A percentile compares a stretch with the other conserved stretches of the same genome.
Evolutionary conservation across 2,329 filamentous ascomycete genomes (phyloP).

Genomic region (Claviceps digitariae): DNA sequence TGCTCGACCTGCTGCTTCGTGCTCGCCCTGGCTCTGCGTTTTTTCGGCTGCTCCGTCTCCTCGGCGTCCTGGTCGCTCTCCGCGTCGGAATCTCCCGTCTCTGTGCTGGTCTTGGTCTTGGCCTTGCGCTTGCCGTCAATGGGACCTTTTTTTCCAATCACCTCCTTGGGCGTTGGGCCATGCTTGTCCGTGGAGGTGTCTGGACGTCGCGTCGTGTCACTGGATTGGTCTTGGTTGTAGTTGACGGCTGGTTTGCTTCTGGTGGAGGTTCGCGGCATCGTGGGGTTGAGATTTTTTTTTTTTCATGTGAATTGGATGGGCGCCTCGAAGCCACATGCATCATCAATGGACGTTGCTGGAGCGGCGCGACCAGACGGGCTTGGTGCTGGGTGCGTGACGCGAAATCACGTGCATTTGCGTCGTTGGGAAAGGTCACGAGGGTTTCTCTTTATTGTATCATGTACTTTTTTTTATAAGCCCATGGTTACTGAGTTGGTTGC

Average conservation of each 20-base stretch:
- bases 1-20: constrained; percentile 8
- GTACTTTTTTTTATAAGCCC: no score
- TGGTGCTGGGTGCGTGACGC: constrained; percentile 2
- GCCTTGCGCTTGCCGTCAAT: constrained; percentile 10
- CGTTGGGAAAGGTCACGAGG: background rate
- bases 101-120: constrained; percentile 10
- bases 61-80: constrained; percentile 9
- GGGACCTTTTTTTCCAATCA: constrained; percentile 1
- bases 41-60: constrained; percentile 24
- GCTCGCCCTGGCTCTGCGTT: constrained; percentile 18
- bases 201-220: background rate
- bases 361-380: background rate
- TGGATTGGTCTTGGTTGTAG: constrained; percentile 17
- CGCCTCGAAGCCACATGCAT: background rate
- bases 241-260: constrained; percentile 19
- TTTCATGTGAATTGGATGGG: no score
- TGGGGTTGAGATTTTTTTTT: background rate
- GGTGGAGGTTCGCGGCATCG: constrained; percentile 22
- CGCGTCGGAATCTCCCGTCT: constrained; percentile 1
- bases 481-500: no score
- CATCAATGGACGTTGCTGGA: background rate
- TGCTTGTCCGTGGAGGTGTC: background rate
- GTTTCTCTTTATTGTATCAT: no score
- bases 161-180: constrained; percentile 11
- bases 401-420: constrained; percentile 8